phyloP scores from a whole-genome alignment of 2,329 filamentous ascomycete species.

The Tolypocladium amazonense region DNA sequence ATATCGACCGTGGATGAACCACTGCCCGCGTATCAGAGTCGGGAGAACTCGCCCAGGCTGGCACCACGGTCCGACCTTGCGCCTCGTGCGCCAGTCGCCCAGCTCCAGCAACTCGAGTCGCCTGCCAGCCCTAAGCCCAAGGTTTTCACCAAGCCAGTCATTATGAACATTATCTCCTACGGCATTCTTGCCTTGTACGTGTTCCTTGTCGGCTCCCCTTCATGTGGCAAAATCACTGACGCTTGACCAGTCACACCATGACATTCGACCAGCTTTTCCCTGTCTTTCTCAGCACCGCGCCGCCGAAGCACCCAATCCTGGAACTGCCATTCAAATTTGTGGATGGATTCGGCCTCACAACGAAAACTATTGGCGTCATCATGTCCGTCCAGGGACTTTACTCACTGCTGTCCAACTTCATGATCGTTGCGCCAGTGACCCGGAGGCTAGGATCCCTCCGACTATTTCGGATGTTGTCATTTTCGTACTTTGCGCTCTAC shows the following conservation, averaged over 20 bases:
- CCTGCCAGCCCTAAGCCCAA: conserved; percentile 20
- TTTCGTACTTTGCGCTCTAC: conserved; percentile 82
- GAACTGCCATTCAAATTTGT: conserved; percentile 79
- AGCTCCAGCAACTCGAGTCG: neutral
- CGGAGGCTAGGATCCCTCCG: conserved; percentile 65
- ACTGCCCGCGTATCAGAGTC: conserved; percentile 58
- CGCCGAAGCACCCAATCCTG: conserved; percentile 36
- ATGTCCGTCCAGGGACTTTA: conserved; percentile 83
- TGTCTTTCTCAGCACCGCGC: conserved; percentile 70
- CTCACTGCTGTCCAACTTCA: conserved; percentile 75
- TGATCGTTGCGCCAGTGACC: conserved; percentile 73
- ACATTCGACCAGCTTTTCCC: conserved; percentile 92
- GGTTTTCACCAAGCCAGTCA: conserved; percentile 74
- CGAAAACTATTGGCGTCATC: conserved; percentile 77
- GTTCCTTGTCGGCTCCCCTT: neutral
- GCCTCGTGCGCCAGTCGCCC: conserved; percentile 4
- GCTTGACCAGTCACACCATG: conserved; percentile 69
- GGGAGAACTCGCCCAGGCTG: conserved; percentile 42
- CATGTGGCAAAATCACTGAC: conserved; percentile 6
- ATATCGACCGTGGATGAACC: conserved; percentile 37
- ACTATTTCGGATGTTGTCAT: conserved; percentile 71
- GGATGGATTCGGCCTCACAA: conserved; percentile 74
- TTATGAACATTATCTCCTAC: conserved; percentile 81
- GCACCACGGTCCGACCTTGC: conserved; percentile 16
- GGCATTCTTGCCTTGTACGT: conserved; percentile 92